Conservation (phyloP, 2,329 filamentous ascomycete genomes). For the Cadophora malorum region DNA sequence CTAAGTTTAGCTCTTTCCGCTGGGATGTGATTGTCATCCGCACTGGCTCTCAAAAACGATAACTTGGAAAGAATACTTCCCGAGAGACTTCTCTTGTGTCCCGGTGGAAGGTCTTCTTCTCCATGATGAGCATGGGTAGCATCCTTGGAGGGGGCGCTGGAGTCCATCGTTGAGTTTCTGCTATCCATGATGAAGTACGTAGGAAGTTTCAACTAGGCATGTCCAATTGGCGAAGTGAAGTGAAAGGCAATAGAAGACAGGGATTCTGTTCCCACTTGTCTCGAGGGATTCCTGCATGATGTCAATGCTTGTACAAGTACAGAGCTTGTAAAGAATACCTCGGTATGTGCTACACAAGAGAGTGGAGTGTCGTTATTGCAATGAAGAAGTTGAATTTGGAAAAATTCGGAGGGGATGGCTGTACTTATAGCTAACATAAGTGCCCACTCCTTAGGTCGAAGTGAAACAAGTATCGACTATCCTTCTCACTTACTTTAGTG, state of each 20-base stretch:
- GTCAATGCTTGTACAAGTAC: background rate
- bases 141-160: background rate
- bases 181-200: background rate
- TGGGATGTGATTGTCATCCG: constrained; percentile 46
- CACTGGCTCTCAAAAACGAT: constrained; percentile 66
- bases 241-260: background rate
- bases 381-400: background rate
- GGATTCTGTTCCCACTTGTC: background rate
- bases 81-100: constrained; percentile 44
- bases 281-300: background rate
- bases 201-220: background rate
- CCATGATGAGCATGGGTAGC: background rate
- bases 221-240: background rate
- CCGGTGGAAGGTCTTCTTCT: constrained; percentile 50
- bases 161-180: constrained; percentile 6
- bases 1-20: constrained; percentile 37
- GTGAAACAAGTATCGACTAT: background rate
- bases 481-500: background rate
- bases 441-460: background rate
- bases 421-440: background rate
- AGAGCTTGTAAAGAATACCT: background rate
- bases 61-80: constrained; percentile 72
- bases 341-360: background rate
- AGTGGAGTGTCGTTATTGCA: background rate
- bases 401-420: background rate